phyloP scores from a whole-genome alignment of 768 basidiomycete species.

The Tricholoma sp. region DNA sequence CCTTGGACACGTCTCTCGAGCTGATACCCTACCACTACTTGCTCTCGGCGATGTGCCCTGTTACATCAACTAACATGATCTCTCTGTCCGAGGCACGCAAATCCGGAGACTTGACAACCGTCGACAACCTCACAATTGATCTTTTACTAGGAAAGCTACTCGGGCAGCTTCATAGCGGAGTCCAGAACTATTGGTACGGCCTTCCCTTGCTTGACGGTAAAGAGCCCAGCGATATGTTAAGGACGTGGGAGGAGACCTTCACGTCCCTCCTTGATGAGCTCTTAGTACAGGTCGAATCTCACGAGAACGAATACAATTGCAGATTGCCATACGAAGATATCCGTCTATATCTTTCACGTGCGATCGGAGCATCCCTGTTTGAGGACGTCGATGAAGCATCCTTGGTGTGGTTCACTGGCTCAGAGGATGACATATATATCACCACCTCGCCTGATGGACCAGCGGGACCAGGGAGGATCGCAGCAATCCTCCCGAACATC shows the following conservation, averaged over 20 bases:
- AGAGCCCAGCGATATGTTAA: constrained; percentile 36
- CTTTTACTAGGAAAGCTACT: constrained; percentile 58
- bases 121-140: constrained; percentile 44
- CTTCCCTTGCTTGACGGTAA: constrained; percentile 27
- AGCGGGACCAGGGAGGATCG: constrained; percentile 26
- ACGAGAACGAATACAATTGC: constrained; percentile 14
- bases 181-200: constrained; percentile 80
- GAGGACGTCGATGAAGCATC: constrained; percentile 73
- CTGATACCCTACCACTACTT: constrained; percentile 48
- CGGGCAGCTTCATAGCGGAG: constrained; percentile 52
- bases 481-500: constrained; percentile 45
- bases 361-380: constrained; percentile 71
- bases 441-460: constrained; percentile 21
- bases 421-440: constrained; percentile 54
- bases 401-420: constrained; percentile 58
- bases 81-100: constrained; percentile 35
- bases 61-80: constrained; percentile 29
- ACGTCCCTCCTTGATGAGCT: constrained; percentile 51
- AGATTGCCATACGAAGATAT: constrained; percentile 38
- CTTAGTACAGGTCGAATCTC: constrained; percentile 37
- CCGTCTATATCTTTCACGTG: constrained; percentile 52
- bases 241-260: constrained; percentile 77
- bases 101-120: constrained; percentile 27
- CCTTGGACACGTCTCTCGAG: constrained; percentile 42
- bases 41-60: constrained; percentile 39